phyloP scores from a whole-genome alignment of 495 filamentous ascomycete species.

The Penicillium pancosmium region DNA sequence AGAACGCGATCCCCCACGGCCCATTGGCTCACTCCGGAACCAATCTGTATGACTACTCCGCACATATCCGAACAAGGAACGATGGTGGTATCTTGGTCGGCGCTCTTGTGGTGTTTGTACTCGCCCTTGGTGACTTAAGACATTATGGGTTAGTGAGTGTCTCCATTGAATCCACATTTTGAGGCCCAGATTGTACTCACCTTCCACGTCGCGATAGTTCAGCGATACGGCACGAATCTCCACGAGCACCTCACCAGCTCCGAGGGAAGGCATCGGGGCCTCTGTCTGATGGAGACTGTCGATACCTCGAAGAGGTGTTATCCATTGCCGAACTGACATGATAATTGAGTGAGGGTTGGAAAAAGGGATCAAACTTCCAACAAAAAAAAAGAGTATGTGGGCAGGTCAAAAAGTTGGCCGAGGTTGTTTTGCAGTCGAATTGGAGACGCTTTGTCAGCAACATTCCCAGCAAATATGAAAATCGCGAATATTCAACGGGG shows the following conservation, averaged over 20 bases:
- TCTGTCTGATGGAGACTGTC: constrained; percentile 47
- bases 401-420: no score
- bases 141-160: background rate
- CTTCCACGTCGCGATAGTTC: constrained; percentile 64
- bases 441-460: no score
- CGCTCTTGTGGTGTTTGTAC: constrained; percentile 56
- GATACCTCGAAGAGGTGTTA: constrained; percentile 51
- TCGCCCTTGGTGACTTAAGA: constrained; percentile 56
- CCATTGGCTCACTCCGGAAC: constrained; percentile 64
- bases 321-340: constrained; percentile 49
- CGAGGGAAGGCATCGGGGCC: constrained; percentile 44
- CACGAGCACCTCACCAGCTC: constrained; percentile 57
- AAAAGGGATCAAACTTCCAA: no score
- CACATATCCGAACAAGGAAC: constrained; percentile 77
- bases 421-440: no score
- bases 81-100: constrained; percentile 49
- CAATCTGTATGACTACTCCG: constrained; percentile 67
- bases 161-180: background rate
- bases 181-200: constrained; percentile 29
- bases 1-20: constrained; percentile 70
- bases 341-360: background rate
- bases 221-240: constrained; percentile 56
- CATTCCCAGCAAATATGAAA: no score
- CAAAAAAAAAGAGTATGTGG: no score
- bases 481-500: no score